Conservation (phyloP, 2,329 filamentous ascomycete species). For the Neoscytalidium dimidiatum region DNA sequence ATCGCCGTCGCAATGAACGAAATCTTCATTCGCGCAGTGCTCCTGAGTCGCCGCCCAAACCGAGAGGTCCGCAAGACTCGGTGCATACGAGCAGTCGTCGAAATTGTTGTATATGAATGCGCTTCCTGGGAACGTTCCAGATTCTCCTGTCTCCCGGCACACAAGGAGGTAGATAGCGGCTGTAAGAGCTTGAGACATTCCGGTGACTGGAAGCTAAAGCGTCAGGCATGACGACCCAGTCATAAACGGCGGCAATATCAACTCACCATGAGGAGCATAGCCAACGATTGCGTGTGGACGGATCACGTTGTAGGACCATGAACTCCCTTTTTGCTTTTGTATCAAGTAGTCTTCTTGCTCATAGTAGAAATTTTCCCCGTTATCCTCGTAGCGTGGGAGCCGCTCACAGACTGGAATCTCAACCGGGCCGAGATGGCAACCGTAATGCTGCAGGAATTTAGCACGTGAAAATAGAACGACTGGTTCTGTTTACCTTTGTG, state of each 20-base stretch:
- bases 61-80: constrained; percentile 39
- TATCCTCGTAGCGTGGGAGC: constrained; percentile 7
- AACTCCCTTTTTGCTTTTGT: constrained; percentile 21
- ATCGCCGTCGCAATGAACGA: constrained; percentile 47
- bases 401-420: constrained; percentile 21
- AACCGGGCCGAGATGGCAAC: constrained; percentile 20
- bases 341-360: constrained; percentile 23
- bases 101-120: constrained; percentile 35
- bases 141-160: constrained; percentile 35
- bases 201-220: constrained; percentile 22
- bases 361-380: constrained; percentile 24
- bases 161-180: constrained; percentile 45
- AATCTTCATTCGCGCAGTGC: constrained; percentile 38
- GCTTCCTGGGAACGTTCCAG: constrained; percentile 38
- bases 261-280: constrained; percentile 22
- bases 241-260: neutral
- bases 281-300: constrained; percentile 34
- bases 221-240: neutral
- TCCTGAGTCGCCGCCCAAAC: constrained; percentile 39
- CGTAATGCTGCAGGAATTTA: constrained; percentile 21
- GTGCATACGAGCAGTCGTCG: constrained; percentile 37
- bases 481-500: neutral
- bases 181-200: constrained; percentile 45
- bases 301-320: constrained; percentile 33
- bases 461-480: neutral